Conservation (phyloP, 2,329 filamentous ascomycete genomes). For the Periconia macrospinosa region DNA sequence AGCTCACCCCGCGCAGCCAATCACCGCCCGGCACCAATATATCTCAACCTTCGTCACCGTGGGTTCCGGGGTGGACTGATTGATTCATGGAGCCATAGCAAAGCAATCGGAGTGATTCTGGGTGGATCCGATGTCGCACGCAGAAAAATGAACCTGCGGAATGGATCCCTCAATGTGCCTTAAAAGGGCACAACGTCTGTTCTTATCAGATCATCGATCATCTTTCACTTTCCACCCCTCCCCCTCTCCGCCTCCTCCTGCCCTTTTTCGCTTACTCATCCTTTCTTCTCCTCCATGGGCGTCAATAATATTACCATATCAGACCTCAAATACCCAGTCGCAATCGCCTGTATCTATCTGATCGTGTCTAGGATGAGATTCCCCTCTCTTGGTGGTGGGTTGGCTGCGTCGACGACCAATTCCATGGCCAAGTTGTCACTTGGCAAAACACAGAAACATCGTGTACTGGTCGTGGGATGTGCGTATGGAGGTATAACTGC, state of each 20-base stretch:
- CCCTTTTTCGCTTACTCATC: conserved; percentile 1
- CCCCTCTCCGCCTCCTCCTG: not conserved
- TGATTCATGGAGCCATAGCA: not conserved
- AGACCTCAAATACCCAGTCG: not conserved
- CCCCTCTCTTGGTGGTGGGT: not conserved
- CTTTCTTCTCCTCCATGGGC: not conserved
- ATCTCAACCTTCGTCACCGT: conserved; percentile 5
- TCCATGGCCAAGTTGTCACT: conserved; percentile 25
- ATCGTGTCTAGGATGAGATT: conserved; percentile 33
- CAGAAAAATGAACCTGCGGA: conserved; percentile 9
- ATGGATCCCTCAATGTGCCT: conserved; percentile 15
- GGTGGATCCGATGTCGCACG: not conserved
- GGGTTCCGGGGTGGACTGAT: conserved; percentile 1
- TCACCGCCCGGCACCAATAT: conserved; percentile 1
- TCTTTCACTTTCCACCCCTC: conserved; percentile 2
- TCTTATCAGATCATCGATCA: conserved; percentile 41
- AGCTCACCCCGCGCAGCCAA: conserved; percentile 6
- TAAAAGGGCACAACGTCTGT: conserved; percentile 26
- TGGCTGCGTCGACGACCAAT: conserved; percentile 6
- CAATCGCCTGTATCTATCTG: conserved; percentile 3
- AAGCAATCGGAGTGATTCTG: not conserved
- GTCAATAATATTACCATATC: not conserved
- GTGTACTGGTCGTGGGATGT: conserved; percentile 68
- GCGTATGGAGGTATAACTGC: conserved; percentile 72
- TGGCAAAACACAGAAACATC: conserved; percentile 17